A percentile compares a stretch with the other conserved stretches of the same genome.
These are phyloP conservation scores for Pisolithus albus DNA, from an alignment of 768 basidiomycete genomes.

Conservation along the genomic window DNA sequence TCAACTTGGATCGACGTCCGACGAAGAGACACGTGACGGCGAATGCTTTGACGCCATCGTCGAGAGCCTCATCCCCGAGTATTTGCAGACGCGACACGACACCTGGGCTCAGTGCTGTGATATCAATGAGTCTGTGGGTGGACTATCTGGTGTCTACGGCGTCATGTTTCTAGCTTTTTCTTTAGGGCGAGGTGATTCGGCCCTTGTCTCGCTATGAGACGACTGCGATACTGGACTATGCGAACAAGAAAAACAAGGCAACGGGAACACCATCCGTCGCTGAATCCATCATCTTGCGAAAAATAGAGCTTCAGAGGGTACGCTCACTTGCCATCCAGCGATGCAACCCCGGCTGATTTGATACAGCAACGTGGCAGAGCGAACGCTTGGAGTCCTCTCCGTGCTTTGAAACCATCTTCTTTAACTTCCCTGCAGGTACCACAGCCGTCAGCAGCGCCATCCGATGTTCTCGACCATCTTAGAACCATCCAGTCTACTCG, in stretches of 20 bases:
- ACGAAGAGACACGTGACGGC: background rate
- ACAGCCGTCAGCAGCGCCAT: slow-evolving; percentile 19
- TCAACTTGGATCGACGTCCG: background rate
- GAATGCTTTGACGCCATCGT: slow-evolving; percentile 31
- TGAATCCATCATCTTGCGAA: slow-evolving; percentile 35
- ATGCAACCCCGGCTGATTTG: background rate
- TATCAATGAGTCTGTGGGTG: slow-evolving; percentile 12
- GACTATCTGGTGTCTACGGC: background rate
- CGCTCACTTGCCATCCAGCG: background rate
- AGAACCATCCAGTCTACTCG: slow-evolving; percentile 53
- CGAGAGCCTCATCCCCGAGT: slow-evolving; percentile 29
- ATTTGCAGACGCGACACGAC: slow-evolving; percentile 23
- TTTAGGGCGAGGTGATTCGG: slow-evolving; percentile 32
- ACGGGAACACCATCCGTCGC: slow-evolving; percentile 16
- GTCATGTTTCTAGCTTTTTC: background rate
- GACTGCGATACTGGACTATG: slow-evolving; percentile 27
- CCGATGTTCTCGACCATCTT: slow-evolving; percentile 43
- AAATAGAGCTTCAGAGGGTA: slow-evolving; percentile 39
- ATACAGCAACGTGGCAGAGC: slow-evolving; percentile 18
- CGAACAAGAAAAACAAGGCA: slow-evolving; percentile 5
- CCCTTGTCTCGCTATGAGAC: slow-evolving; percentile 39
- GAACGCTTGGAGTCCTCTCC: slow-evolving; percentile 4
- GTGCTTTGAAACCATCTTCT: slow-evolving; percentile 2
- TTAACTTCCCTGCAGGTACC: slow-evolving; percentile 25
- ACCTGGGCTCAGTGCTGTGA: slow-evolving; percentile 15